A percentile compares a stretch with the other conserved stretches of the same genome.
Evolutionary conservation across 768 basidiomycete genomes (phyloP).

Genomic region (Hygrocybe punicea): DNA sequence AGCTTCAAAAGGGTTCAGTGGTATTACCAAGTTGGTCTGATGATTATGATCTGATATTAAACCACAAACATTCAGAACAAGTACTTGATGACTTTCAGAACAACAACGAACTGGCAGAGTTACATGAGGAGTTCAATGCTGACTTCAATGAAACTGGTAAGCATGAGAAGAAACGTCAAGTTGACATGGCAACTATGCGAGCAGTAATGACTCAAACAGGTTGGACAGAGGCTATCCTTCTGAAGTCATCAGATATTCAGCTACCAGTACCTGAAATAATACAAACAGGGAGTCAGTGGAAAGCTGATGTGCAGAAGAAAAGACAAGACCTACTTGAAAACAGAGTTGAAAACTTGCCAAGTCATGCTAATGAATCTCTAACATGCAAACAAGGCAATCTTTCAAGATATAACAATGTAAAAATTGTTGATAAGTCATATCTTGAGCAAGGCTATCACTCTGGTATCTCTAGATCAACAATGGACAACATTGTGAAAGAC

Average conservation of each 20-base stretch:
- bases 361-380: not conserved
- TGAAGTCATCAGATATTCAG: too few species aligned
- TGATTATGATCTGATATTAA: too few species aligned
- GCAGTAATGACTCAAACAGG: constrained; percentile 1
- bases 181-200: constrained; percentile 1
- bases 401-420: constrained; percentile 10
- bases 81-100: too few species aligned
- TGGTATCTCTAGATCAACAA: constrained; percentile 9
- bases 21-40: too few species aligned
- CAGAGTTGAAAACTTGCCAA: not conserved
- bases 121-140: not conserved
- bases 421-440: constrained; percentile 24
- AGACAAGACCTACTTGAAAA: constrained; percentile 8
- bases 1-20: not conserved
- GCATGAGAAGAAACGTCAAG: not conserved
- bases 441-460: not conserved
- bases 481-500: constrained; percentile 15
- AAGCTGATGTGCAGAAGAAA: constrained; percentile 5
- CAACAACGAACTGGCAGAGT: not conserved
- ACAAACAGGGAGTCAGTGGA: constrained; percentile 10
- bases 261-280: not conserved
- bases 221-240: not conserved
- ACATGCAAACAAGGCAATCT: not conserved
- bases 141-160: not conserved
- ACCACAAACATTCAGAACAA: too few species aligned